Evolutionary conservation across 2,329 filamentous ascomycete species (phyloP), one percentile per base, ranked within the genome.

Genomic region (Exophiala oligosperma): DNA sequence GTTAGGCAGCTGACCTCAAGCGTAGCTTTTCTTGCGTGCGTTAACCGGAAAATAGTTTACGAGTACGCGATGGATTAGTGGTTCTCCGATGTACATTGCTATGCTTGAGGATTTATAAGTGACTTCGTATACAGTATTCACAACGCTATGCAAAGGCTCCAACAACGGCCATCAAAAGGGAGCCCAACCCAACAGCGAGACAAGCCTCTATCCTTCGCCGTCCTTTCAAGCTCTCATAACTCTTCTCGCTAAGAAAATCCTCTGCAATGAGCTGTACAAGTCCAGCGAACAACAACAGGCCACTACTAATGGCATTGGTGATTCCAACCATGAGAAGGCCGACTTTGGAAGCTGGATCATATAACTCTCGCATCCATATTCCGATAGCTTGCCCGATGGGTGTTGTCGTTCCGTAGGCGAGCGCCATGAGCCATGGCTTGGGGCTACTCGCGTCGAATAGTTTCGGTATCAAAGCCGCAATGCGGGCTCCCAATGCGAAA

Each of bases 301-400:
- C 91, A 51, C 88, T 87, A 8, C 88, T 92, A 52, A 95, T 88
- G 40, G 90, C 90, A 68, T 96, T 95, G 81, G 93, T 94, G 69
- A 92, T 84, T 6, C 91, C 91, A 4, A 95, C 91, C 76, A 93
- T 88, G 26, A 95, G 76, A 49, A 95, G 74, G 0, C 91, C 91
- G 0, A 85, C 84, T 69, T 90, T 83, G 67, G 88, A 91, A 66
- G 84, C 81, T 1, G 91, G 91, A 64, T 92, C 90, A 73, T 95
- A 95, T 63, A 94, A 76, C 37, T 85, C 86, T 72, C 94, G 90
- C 21, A 93, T 81, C 3, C 88, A 76, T 9, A 96, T 78, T 0
- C 91, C 91, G 55, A 95, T 89, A 1, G 90, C 90, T 70, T 95
- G 91, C 7, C 91, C 91, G 17, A 94, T 78, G 0, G 91, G 91